Evolutionary conservation across 129 eudicot genomes (phyloP).

Genomic region (Tanacetum coccineum): DNA sequence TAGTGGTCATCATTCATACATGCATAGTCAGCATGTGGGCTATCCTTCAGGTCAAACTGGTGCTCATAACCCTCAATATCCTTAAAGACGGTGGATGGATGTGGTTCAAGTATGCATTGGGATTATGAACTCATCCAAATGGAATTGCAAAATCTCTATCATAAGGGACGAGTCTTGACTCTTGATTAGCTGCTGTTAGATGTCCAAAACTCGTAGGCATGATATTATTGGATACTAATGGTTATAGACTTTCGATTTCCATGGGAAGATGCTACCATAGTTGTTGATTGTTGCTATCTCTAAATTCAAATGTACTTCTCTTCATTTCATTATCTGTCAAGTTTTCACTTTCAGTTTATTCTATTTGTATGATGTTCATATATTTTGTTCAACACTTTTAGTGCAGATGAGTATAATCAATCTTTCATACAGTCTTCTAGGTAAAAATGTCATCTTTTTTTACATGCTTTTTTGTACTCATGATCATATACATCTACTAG

Average conservation of each 20-base stretch:
- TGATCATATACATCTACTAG: no score
- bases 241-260: neutral
- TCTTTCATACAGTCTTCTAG: no score
- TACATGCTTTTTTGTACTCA: no score
- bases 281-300: constrained; percentile 2
- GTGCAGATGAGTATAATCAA: no score
- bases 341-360: neutral
- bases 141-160: constrained; percentile 18
- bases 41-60: constrained; percentile 1
- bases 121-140: constrained; percentile 10
- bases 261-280: neutral
- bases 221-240: constrained; percentile 12
- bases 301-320: neutral
- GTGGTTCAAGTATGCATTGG: neutral
- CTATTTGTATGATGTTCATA: neutral
- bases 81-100: constrained; percentile 8
- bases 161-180: constrained; percentile 10
- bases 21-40: constrained; percentile 16
- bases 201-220: constrained; percentile 4
- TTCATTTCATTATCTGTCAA: neutral
- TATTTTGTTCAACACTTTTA: neutral
- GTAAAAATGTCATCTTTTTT: no score
- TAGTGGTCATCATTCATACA: constrained; percentile 7
- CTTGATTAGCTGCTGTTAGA: constrained; percentile 13
- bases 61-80: constrained; percentile 1